Conservation (phyloP, 345 rosid genomes). For the Streptanthus diversifolius region DNA sequence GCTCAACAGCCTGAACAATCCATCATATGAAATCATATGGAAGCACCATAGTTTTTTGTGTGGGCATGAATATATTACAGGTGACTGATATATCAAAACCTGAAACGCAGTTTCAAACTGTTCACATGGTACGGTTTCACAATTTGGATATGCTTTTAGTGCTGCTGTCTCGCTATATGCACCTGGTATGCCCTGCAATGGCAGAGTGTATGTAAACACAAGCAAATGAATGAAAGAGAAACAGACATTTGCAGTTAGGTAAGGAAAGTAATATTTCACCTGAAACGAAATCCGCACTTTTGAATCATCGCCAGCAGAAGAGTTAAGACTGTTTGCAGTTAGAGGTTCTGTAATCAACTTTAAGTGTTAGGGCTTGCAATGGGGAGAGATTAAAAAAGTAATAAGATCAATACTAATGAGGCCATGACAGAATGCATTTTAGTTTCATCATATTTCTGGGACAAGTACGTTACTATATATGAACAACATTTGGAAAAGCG, state of each 20-base stretch:
- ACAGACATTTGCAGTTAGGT: neutral
- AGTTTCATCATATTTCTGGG: neutral
- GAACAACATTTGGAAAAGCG: neutral
- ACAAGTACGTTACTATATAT: neutral
- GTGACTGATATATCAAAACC: constrained; percentile 39
- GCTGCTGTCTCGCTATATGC: constrained; percentile 96
- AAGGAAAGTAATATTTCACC: constrained; percentile 42
- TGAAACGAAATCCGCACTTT: constrained; percentile 80
- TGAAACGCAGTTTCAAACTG: constrained; percentile 81
- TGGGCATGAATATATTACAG: neutral
- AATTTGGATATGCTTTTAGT: constrained; percentile 72
- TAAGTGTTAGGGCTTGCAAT: neutral
- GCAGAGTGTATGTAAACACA: constrained; percentile 18
- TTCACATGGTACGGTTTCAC: constrained; percentile 90
- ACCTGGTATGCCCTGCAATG: constrained; percentile 76
- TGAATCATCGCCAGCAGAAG: constrained; percentile 44
- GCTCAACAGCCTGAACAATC: constrained; percentile 80
- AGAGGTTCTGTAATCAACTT: constrained; percentile 66
- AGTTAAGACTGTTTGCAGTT: constrained; percentile 43
- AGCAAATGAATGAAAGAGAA: constrained; percentile 9
- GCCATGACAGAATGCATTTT: constrained; percentile 16
- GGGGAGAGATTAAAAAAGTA: neutral
- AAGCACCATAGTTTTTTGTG: neutral
- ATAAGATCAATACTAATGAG: neutral
- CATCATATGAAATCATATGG: neutral